Evolutionary conservation across 805 yeast species (phyloP).

Genomic region (Saccharomyces eubayanus): DNA sequence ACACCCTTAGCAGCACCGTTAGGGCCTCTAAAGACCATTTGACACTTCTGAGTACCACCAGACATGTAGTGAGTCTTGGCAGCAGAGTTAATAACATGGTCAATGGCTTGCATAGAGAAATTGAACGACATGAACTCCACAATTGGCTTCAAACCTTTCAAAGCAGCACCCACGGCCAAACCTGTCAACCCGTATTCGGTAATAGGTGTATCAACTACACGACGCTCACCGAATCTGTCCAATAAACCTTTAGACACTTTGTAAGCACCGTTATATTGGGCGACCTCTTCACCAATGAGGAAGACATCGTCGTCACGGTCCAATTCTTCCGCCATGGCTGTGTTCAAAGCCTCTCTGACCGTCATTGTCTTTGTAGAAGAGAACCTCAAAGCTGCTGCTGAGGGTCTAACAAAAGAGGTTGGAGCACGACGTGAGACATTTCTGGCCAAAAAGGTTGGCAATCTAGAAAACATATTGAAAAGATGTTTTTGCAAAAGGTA

Average conservation of each 20-base stretch:
- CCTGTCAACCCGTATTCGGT: constrained; percentile 99
- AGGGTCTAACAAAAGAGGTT: neutral
- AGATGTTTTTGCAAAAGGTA: neutral
- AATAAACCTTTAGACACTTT: constrained; percentile 91
- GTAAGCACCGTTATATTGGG: constrained; percentile 98
- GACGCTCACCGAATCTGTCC: constrained; percentile 89
- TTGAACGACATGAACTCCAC: constrained; percentile 99
- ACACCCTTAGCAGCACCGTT: constrained; percentile 99
- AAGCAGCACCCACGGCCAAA: constrained; percentile 90
- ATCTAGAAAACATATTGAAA: constrained; percentile 8
- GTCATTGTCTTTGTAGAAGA: constrained; percentile 58
- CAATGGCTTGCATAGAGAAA: constrained; percentile 99
- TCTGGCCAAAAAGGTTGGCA: constrained; percentile 10
- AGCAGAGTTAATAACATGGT: constrained; percentile 95
- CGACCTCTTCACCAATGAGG: constrained; percentile 98
- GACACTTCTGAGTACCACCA: constrained; percentile 97
- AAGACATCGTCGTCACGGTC: constrained; percentile 92
- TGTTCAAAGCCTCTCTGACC: constrained; percentile 93
- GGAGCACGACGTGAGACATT: constrained; percentile 5
- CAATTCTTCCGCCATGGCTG: constrained; percentile 94
- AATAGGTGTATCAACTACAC: constrained; percentile 93
- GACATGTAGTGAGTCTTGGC: constrained; percentile 99
- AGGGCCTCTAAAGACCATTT: constrained; percentile 97
- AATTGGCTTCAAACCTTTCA: constrained; percentile 91
- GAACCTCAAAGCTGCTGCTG: constrained; percentile 12